A percentile compares a stretch with the other conserved stretches of the same genome.
Conservation (phyloP, 2,329 filamentous ascomycete genomes). For the Coniochaeta sp. region DNA sequence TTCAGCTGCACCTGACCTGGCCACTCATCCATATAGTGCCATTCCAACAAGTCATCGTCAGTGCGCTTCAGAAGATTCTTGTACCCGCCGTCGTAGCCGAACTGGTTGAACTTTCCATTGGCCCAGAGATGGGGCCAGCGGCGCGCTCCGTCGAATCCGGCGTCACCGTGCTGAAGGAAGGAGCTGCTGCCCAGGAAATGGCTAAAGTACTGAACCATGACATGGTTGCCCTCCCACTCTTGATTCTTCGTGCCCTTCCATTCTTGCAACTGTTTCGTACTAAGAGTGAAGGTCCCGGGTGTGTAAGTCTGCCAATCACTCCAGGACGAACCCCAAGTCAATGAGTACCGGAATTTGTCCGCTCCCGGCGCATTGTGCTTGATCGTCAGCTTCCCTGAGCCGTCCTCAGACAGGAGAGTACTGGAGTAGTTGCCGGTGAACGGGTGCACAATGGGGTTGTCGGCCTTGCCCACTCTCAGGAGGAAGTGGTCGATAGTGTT, state of each 20-base stretch:
- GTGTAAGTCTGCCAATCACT: slow-evolving; percentile 49
- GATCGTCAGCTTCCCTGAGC: slow-evolving; percentile 32
- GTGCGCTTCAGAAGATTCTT: slow-evolving; percentile 40
- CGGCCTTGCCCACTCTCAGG: slow-evolving; percentile 42
- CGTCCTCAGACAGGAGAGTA: slow-evolving; percentile 35
- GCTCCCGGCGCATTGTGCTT: slow-evolving; percentile 53
- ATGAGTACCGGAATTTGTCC: slow-evolving; percentile 53
- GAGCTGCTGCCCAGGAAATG: slow-evolving; percentile 48
- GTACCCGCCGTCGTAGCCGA: slow-evolving; percentile 53
- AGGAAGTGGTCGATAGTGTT: slow-evolving; percentile 52
- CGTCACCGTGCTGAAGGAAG: slow-evolving; percentile 52
- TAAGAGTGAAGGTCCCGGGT: slow-evolving; percentile 42
- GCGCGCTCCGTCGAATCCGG: slow-evolving; percentile 32
- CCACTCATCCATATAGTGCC: slow-evolving; percentile 56
- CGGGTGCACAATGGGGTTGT: slow-evolving; percentile 55
- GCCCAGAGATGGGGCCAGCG: slow-evolving; percentile 56
- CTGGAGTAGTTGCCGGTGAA: slow-evolving; percentile 41
- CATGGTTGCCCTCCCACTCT: slow-evolving; percentile 52
- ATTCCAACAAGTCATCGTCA: slow-evolving; percentile 45
- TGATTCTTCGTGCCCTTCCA: slow-evolving; percentile 52
- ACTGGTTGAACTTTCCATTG: slow-evolving; percentile 55
- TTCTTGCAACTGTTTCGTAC: slow-evolving; percentile 24
- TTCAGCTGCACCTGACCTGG: slow-evolving; percentile 54
- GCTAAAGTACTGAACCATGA: slow-evolving; percentile 56
- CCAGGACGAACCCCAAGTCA: slow-evolving; percentile 53